Base-by-base conservation (phyloP, 495 filamentous ascomycete genomes). In the Trichoderma asperelloides region DNA sequence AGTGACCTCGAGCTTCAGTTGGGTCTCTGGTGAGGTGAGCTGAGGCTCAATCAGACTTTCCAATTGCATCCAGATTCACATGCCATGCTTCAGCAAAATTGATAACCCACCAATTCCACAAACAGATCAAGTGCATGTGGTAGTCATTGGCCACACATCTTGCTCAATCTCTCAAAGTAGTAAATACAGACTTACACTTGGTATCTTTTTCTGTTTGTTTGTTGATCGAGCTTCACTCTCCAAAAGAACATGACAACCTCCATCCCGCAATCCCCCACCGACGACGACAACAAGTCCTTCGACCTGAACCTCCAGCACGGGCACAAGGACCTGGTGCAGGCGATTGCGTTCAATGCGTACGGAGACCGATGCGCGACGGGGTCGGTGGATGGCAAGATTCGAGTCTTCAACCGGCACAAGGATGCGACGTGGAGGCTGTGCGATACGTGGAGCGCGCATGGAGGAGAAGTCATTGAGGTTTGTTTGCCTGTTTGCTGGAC, bases 391-490 rank as follows among this genome's bases (percentile, higher is more conserved):
- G 96, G 97, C 72, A 90, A 89, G 73, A 89, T 99, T 70, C 92
- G 92, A 74, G 90, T 98, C 39, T 98, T 92, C 84, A 92, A 96
- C 74, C 76, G 83, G 51, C 85, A 93, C 68, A 86, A 87, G 69
- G 87, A 92, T 70, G 87, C 87, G 16, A 79, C 87, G 62, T 97
- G 92, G 92, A 84, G 86, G 47, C 77, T 93, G 51, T 88, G 86
- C 70, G 95, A 97, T 73, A 91, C 87, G 63, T 97, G 95, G 92
- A 86, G 86, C 66, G 96, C 91, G 16, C 95, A 99, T 74, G 89
- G 91, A 70, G 91, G 91, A 30, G 95, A 97, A 78, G 90, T 99
- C 68, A 82, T 90, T 69, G 91, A 96, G 83, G 92, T 93, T 82
- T 78, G 82, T 74, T 62, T 11, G 11, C 47, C 1, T 51, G 18